Conservation (phyloP, 805 yeast species). For the Candida khao-thaluensis region DNA sequence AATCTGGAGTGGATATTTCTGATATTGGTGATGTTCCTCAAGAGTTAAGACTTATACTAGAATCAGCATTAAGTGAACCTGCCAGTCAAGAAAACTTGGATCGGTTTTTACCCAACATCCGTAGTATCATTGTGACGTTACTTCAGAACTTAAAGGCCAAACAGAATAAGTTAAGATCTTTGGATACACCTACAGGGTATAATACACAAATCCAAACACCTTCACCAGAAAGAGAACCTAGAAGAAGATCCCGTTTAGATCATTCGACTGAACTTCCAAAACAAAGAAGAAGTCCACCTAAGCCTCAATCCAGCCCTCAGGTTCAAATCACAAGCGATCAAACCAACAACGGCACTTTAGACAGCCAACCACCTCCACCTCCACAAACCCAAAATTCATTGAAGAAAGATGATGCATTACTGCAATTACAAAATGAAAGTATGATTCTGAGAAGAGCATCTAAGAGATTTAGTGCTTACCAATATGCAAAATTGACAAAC, state of each 20-base stretch:
- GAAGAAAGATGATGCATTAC: constrained; percentile 12
- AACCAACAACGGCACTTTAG: no score
- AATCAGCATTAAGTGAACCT: constrained; percentile 78
- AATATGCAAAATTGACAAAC: constrained; percentile 71
- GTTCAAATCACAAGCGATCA: not conserved
- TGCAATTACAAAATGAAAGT: constrained; percentile 17
- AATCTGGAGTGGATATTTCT: constrained; percentile 74
- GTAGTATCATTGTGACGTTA: constrained; percentile 80
- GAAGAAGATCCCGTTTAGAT: constrained; percentile 1
- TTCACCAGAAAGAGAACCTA: constrained; percentile 1
- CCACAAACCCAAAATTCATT: not conserved
- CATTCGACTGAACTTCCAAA: constrained; percentile 2
- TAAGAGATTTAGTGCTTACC: constrained; percentile 90
- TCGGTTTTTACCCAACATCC: constrained; percentile 74
- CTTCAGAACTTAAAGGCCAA: constrained; percentile 78
- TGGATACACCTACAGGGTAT: constrained; percentile 1
- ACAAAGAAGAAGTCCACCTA: constrained; percentile 7
- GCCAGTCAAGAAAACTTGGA: constrained; percentile 85
- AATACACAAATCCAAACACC: not conserved
- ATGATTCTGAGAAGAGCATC: constrained; percentile 84
- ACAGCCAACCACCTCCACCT: not conserved
- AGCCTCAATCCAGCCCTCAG: not conserved
- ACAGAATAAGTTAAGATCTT: constrained; percentile 51
- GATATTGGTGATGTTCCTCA: constrained; percentile 92
- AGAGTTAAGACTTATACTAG: constrained; percentile 73